A percentile compares a stretch with the other conserved stretches of the same genome.
phyloP scores from a whole-genome alignment of 163 green algal species.

The Chlamydomonas reinhardtii region DNA sequence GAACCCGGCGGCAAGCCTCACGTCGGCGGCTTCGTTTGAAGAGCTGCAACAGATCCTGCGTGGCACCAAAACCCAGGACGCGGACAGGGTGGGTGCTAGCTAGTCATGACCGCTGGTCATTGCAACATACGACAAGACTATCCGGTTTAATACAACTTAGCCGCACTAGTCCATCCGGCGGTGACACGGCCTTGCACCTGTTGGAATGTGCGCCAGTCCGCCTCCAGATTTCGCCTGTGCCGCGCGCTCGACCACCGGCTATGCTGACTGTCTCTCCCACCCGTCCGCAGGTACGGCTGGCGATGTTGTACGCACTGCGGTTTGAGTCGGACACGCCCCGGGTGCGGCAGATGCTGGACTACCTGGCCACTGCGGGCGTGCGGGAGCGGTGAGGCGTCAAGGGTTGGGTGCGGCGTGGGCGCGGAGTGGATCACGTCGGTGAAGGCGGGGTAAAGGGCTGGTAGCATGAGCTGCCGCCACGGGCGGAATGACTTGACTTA shows the following conservation, averaged over 20 bases:
- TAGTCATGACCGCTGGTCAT: not conserved
- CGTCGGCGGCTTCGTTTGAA: constrained; percentile 55
- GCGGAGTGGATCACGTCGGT: no score
- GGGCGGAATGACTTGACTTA: no score
- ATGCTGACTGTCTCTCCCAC: not conserved
- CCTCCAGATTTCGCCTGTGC: not conserved
- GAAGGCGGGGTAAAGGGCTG: no score
- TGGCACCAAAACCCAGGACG: constrained; percentile 51
- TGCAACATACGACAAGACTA: no score
- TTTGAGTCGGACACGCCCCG: constrained; percentile 88
- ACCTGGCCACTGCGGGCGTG: constrained; percentile 54
- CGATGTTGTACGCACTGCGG: constrained; percentile 91
- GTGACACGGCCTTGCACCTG: no score
- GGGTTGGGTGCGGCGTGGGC: no score
- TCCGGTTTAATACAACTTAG: no score
- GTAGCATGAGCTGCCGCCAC: no score
- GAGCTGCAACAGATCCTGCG: constrained; percentile 66
- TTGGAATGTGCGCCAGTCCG: not conserved
- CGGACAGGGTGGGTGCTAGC: constrained; percentile 61
- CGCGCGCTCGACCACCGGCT: no score
- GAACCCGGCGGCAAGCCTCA: constrained; percentile 67
- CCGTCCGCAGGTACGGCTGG: constrained; percentile 82
- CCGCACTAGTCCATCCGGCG: no score
- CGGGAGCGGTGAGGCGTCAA: constrained; percentile 37
- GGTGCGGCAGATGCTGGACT: constrained; percentile 55